Evolutionary conservation across 2,329 filamentous ascomycete genomes (phyloP).

Genomic region (Pleurostoma richardsiae): DNA sequence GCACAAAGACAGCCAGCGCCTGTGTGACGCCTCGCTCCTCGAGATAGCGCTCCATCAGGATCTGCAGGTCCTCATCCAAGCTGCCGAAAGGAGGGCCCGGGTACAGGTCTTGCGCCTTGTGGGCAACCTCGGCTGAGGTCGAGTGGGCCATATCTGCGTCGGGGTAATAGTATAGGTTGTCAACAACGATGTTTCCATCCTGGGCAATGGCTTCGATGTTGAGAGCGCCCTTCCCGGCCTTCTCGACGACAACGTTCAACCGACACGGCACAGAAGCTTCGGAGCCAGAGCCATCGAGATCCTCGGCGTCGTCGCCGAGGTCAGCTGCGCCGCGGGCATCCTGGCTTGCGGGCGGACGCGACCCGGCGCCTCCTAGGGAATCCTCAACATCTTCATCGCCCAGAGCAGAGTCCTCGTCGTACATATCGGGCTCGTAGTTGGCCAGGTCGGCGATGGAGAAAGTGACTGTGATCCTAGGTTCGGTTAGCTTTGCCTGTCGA

Average conservation of each 20-base stretch:
- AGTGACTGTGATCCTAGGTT: slow-evolving; percentile 54
- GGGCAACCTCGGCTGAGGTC: slow-evolving; percentile 69
- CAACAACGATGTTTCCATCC: slow-evolving; percentile 80
- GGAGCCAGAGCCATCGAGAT: slow-evolving; percentile 47
- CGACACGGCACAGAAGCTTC: slow-evolving; percentile 66
- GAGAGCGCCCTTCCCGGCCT: slow-evolving; percentile 77
- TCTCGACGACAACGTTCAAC: slow-evolving; percentile 84
- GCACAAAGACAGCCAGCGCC: slow-evolving; percentile 81
- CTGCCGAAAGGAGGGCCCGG: slow-evolving; percentile 88
- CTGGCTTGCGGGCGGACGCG: slow-evolving; percentile 51
- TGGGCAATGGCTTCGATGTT: slow-evolving; percentile 82
- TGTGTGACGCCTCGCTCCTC: slow-evolving; percentile 91
- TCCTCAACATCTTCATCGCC: slow-evolving; percentile 46
- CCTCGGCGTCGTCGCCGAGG: slow-evolving; percentile 47
- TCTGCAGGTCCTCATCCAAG: slow-evolving; percentile 92
- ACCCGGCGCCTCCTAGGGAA: slow-evolving; percentile 21
- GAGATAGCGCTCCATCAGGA: slow-evolving; percentile 86
- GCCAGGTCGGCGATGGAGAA: slow-evolving; percentile 84
- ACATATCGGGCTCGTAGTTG: slow-evolving; percentile 55
- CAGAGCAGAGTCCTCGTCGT: slow-evolving; percentile 49
- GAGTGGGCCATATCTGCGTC: slow-evolving; percentile 74
- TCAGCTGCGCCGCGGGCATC: slow-evolving; percentile 45
- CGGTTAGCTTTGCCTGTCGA: no score
- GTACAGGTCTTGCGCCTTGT: slow-evolving; percentile 74
- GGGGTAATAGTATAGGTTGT: slow-evolving; percentile 85